Percentiles rank a stretch among this genome's conserved stretches.
Conservation (phyloP, 2,329 filamentous ascomycete genomes). For the Colletotrichum tropicale region DNA sequence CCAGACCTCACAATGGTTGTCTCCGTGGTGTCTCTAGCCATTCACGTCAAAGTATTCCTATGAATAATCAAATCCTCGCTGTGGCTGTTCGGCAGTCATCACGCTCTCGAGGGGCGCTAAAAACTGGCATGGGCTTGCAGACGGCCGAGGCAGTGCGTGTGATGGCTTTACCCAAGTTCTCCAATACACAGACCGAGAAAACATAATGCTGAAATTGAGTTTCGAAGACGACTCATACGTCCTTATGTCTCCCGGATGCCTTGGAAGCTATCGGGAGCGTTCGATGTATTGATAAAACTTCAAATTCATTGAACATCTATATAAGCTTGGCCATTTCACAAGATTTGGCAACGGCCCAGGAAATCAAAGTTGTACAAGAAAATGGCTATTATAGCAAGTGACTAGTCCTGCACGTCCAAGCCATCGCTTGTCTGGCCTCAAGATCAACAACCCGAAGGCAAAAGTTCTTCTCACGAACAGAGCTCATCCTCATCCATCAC, state of each 20-base stretch:
- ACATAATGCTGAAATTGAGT: not conserved
- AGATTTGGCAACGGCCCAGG: not conserved
- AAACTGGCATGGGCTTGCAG: not conserved
- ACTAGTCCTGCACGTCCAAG: not conserved
- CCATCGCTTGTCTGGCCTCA: not conserved
- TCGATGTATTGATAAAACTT: not conserved
- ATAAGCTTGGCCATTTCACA: not conserved
- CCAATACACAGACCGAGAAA: not conserved
- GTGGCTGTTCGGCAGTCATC: not conserved
- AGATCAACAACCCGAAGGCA: not conserved
- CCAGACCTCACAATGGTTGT: not conserved
- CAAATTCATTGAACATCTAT: not conserved
- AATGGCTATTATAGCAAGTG: not conserved
- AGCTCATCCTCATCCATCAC: not conserved
- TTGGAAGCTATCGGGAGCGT: not conserved
- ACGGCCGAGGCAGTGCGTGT: not conserved
- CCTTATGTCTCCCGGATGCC: not conserved
- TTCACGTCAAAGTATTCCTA: not conserved
- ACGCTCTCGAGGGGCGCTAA: not conserved
- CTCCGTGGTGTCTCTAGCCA: not conserved
- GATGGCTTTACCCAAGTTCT: not conserved
- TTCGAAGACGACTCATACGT: not conserved
- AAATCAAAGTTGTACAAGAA: not conserved
- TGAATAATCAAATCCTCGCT: not conserved
- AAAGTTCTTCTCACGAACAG: not conserved